Evolutionary conservation across 2,329 filamentous ascomycete species (phyloP).

Genomic region (Plectosphaerella plurivora): DNA sequence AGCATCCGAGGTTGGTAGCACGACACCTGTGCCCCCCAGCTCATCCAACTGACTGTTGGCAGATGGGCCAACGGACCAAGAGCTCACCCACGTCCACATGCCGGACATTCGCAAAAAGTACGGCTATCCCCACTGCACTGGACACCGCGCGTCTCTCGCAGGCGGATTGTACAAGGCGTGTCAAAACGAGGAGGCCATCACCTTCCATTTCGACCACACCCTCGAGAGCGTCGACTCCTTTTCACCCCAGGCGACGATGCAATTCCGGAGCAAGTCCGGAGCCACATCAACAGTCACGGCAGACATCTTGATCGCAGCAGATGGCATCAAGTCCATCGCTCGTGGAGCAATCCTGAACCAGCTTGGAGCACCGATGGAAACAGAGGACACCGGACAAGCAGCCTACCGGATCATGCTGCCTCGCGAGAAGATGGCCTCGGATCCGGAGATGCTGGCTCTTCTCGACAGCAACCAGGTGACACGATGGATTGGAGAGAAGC

Average conservation of each 20-base stretch:
- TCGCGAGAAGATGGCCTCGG: constrained; percentile 60
- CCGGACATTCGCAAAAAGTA: constrained; percentile 64
- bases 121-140: constrained; percentile 74
- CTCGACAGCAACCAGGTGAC: constrained; percentile 64
- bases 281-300: constrained; percentile 39
- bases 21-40: background rate
- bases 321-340: constrained; percentile 50
- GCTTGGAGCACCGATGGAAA: constrained; percentile 45
- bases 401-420: constrained; percentile 76
- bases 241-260: constrained; percentile 44
- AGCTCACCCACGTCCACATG: constrained; percentile 68
- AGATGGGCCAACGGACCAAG: constrained; percentile 64
- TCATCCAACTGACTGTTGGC: constrained; percentile 5
- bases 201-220: constrained; percentile 61
- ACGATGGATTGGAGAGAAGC: constrained; percentile 70
- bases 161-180: constrained; percentile 68
- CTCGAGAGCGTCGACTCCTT: constrained; percentile 55
- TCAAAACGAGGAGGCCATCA: constrained; percentile 55
- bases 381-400: constrained; percentile 69
- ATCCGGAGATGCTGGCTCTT: constrained; percentile 63
- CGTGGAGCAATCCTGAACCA: constrained; percentile 50
- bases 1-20: constrained; percentile 59
- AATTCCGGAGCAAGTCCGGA: too few relatives aligned
- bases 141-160: constrained; percentile 70
- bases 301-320: constrained; percentile 48